phyloP scores from a whole-genome alignment of 2,329 filamentous ascomycete genomes.

The Immersiporthe knoxdaviesiana region DNA sequence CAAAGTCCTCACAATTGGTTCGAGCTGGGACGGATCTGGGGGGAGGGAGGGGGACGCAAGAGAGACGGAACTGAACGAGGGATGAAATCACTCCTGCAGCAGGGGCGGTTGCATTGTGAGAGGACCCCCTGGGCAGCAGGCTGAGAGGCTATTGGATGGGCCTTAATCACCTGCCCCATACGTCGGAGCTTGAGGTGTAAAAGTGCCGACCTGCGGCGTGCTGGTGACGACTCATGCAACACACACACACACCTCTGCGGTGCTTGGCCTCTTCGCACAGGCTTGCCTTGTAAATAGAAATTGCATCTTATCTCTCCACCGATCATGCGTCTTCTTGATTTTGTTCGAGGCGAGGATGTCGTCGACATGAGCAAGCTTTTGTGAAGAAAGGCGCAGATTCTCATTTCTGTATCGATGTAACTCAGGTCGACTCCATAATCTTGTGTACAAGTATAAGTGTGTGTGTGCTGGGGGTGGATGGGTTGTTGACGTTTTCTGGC shows the following conservation, averaged over 20 bases:
- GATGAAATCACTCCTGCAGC: slow-evolving; percentile 16
- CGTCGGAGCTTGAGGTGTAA: slow-evolving; percentile 15
- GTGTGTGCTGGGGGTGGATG: not conserved
- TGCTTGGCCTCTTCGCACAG: not conserved
- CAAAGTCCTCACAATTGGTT: not conserved
- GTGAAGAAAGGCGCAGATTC: not conserved
- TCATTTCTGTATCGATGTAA: not conserved
- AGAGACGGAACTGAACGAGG: not conserved
- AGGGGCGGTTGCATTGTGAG: not conserved
- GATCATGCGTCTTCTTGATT: no score
- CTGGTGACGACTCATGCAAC: slow-evolving; percentile 6
- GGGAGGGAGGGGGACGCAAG: no score
- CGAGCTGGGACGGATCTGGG: not conserved
- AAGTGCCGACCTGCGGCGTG: slow-evolving; percentile 19
- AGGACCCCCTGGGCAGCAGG: not conserved
- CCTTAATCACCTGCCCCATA: slow-evolving; percentile 17
- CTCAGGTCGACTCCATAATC: not conserved
- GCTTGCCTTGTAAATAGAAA: not conserved
- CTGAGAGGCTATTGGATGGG: not conserved
- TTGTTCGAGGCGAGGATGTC: no score
- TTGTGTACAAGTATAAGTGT: not conserved
- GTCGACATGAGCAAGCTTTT: no score
- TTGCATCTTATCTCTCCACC: no score
- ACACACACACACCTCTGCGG: not conserved
- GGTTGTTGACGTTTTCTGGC: not conserved